Conservation (phyloP, 2,329 filamentous ascomycete genomes). For the Fusarium pseudoanthophilum region DNA sequence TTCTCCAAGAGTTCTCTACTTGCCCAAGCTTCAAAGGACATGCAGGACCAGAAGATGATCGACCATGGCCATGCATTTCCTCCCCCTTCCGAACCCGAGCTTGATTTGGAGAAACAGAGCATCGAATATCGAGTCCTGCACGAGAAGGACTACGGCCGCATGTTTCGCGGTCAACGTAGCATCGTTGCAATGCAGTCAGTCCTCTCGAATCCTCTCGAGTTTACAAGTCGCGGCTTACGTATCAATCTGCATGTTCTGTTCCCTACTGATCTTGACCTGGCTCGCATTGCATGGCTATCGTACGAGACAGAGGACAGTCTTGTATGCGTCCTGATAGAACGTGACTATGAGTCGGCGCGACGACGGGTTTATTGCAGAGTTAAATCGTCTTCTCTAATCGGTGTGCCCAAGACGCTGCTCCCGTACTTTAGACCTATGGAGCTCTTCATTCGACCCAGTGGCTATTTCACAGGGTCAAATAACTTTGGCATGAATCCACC, state of each 20-base stretch:
- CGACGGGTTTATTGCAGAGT: neutral
- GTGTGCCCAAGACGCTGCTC: conserved; percentile 1
- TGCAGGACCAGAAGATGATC: neutral
- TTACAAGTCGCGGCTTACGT: conserved; percentile 8
- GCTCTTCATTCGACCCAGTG: conserved; percentile 3
- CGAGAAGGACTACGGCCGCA: conserved; percentile 6
- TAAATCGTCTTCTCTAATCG: neutral
- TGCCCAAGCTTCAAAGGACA: neutral
- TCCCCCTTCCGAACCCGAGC: neutral
- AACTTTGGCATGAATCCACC: neutral
- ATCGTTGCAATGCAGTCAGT: neutral
- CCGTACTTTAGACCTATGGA: neutral
- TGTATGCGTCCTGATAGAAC: conserved; percentile 10
- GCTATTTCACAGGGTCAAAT: neutral
- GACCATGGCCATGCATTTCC: neutral
- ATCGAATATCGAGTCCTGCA: neutral
- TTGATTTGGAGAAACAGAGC: neutral
- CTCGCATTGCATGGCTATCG: conserved; percentile 4
- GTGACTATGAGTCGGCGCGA: neutral
- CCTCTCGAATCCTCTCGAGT: neutral
- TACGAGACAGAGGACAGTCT: conserved; percentile 8
- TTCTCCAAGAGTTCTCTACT: neutral
- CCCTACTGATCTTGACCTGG: neutral
- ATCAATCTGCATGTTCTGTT: conserved; percentile 13
- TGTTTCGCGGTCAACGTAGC: conserved; percentile 7